Evolutionary conservation across 225 moss, liverwort and hornwort species (phyloP).

Genomic region (Ulota crispa): DNA sequence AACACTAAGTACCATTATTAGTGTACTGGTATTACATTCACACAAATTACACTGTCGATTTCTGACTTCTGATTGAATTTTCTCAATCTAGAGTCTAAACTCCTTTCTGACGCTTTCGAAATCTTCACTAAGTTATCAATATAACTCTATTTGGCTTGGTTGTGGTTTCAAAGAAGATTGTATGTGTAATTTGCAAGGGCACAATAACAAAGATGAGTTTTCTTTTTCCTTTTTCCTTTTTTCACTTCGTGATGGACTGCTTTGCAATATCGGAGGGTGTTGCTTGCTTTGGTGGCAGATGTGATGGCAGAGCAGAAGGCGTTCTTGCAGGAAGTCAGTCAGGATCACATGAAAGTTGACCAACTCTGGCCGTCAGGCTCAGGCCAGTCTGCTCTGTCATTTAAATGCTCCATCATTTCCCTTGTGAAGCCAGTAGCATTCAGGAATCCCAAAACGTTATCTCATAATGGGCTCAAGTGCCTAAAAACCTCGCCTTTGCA

Average conservation of each 20-base stretch:
- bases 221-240: background rate
- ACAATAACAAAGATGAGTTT: background rate
- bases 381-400: background rate
- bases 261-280: background rate
- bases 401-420: background rate
- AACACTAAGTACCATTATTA: too few species aligned
- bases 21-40: too few species aligned
- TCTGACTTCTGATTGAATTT: background rate
- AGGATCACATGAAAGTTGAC: slow-evolving; percentile 21
- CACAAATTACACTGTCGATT: too few species aligned
- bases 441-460: too few species aligned
- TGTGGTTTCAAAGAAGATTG: background rate
- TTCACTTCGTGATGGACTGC: background rate
- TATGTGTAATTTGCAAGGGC: background rate
- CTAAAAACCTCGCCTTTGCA: too few species aligned
- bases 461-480: too few species aligned
- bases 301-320: slow-evolving; percentile 2
- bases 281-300: background rate
- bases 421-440: background rate
- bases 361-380: background rate
- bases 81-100: background rate
- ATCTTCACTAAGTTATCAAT: background rate
- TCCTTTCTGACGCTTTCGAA: background rate
- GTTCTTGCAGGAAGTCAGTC: background rate
- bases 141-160: background rate